These are phyloP conservation scores for Neurospora sp. DNA, from an alignment of 495 filamentous ascomycete species.

Conservation along the genomic window DNA sequence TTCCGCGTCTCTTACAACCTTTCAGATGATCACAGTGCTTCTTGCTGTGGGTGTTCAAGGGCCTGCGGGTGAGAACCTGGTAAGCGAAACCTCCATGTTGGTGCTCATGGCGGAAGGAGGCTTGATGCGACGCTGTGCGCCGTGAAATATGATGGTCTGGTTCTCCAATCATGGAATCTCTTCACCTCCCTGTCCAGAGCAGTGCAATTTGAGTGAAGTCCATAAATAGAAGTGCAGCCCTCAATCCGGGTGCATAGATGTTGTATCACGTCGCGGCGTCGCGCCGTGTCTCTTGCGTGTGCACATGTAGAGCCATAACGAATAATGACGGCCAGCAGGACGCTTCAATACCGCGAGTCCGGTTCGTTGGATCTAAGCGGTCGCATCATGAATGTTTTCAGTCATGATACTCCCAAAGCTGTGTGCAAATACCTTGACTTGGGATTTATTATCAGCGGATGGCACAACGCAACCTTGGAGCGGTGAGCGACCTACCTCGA, in stretches of 20 bases:
- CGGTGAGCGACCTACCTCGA: neutral
- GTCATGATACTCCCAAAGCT: neutral
- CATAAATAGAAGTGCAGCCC: conserved; percentile 16
- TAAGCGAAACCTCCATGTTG: conserved; percentile 6
- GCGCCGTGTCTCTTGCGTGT: conserved; percentile 8
- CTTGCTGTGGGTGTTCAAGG: neutral
- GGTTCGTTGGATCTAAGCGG: neutral
- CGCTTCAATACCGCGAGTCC: neutral
- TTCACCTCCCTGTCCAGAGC: neutral
- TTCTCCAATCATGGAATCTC: conserved; percentile 5
- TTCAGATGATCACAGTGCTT: neutral
- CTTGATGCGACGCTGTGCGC: conserved; percentile 12
- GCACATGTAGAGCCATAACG: neutral
- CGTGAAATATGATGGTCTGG: neutral
- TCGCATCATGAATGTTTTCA: neutral
- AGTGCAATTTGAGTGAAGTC: conserved; percentile 7
- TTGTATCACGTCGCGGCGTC: conserved; percentile 10
- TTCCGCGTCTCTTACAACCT: neutral
- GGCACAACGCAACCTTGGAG: neutral
- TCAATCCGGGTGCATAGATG: conserved; percentile 5
- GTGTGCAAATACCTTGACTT: neutral
- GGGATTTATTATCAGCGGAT: neutral
- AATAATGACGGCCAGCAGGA: neutral
- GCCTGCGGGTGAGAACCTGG: neutral
- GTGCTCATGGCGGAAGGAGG: conserved; percentile 7